phyloP scores from a whole-genome alignment of 78 protist species.

The Anaeramoeba flamelloides region DNA sequence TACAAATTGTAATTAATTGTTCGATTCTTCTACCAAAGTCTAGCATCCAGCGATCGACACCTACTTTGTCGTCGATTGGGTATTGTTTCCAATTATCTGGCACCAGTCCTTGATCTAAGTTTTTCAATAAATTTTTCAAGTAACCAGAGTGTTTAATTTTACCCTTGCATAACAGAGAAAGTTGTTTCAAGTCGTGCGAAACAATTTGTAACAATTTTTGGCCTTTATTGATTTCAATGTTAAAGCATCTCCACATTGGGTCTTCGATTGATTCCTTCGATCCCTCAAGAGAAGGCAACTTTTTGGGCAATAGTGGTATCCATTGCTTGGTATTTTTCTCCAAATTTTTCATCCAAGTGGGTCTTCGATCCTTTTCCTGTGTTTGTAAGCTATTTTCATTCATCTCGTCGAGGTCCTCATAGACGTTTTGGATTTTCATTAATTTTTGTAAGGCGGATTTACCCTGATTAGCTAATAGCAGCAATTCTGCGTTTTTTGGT shows the following conservation, averaged over 20 bases:
- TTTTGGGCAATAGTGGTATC: background rate
- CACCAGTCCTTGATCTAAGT: too few relatives aligned
- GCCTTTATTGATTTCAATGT: slow-evolving; percentile 50
- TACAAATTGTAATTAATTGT: too few relatives aligned
- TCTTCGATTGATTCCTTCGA: slow-evolving; percentile 4
- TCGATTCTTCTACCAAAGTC: too few relatives aligned
- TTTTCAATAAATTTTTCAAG: too few relatives aligned
- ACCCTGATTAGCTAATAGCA: slow-evolving; percentile 22
- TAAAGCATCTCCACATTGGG: slow-evolving; percentile 57
- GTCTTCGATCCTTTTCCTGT: background rate
- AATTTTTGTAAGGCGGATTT: slow-evolving; percentile 21
- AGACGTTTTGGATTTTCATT: slow-evolving; percentile 6
- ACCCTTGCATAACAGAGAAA: too few relatives aligned
- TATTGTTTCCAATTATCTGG: slow-evolving; percentile 53
- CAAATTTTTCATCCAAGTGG: too few relatives aligned
- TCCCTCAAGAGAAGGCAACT: slow-evolving; percentile 8
- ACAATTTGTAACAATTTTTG: slow-evolving; percentile 34
- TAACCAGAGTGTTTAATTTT: too few relatives aligned
- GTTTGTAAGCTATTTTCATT: slow-evolving; percentile 8
- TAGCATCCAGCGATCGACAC: slow-evolving; percentile 34
- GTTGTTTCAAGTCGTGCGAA: slow-evolving; percentile 26
- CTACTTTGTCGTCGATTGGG: slow-evolving; percentile 23
- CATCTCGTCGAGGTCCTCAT: slow-evolving; percentile 28
- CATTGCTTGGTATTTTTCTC: background rate
- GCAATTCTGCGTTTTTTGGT: slow-evolving; percentile 46